Base-by-base conservation (phyloP, 148 eudicot species). In the Salicornia ramosissima region DNA sequence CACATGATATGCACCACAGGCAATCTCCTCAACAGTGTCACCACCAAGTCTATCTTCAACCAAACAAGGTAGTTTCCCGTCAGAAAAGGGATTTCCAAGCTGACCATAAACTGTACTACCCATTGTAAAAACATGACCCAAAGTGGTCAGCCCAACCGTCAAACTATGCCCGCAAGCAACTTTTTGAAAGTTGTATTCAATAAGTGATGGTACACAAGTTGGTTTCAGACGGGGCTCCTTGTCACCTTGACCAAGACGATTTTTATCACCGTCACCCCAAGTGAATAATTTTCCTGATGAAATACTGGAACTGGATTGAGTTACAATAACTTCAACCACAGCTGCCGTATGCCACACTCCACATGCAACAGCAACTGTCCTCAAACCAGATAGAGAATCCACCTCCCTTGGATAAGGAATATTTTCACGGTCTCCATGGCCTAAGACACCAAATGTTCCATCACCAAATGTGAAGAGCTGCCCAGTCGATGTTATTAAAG, bases 291-390 rank as follows among this genome's bases (percentile, higher is more conserved):
- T 94, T 31, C 97, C 97, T 31, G 90, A 86, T 24, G 94, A 84
- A 74, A 72, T 79, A 77, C 84, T 82, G 16, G 96, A 66, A 73
- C 84, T 89, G 52, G 97, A 82, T 69, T 87, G 90, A 64, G 89
- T 83, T 21, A 84, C 97, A 15, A 88, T 94, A 59, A 94, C 92
- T 75, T 91, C 98, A 69, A 94, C 95, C 61, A 90, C 85, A 58
- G 98, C 98, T 66, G 98, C 97, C 47, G 96, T 94, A 77, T 94
- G 97, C 98, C 98, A 94, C 64, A 90, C 98, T 28, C 98, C 98
- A 78, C 97, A 94, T 21, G 98, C 97, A 71, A 86, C 97, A 43
- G 87, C 83, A 67, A 90, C 78, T 12, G 97, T 88, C 79, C 96
- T 87, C 81, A 94, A 78, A 18, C 98, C 98, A 2, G 87, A 84